Evolutionary conservation across 2,329 filamentous ascomycete genomes (phyloP).

Genomic region (Trichophyton schoenleinii): DNA sequence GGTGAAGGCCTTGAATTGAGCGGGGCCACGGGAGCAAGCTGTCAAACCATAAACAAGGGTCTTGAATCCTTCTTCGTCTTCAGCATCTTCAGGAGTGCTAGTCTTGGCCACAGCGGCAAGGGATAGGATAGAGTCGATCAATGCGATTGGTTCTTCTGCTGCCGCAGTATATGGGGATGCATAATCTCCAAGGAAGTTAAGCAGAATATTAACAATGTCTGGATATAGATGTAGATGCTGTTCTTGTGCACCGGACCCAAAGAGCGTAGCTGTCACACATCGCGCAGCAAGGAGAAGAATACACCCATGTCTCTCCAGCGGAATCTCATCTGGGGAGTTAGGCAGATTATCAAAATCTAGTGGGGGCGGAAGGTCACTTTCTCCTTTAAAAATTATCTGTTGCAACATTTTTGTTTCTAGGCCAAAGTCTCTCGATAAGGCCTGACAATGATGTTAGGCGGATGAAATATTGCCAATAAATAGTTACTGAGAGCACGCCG

Average conservation of each 20-base stretch:
- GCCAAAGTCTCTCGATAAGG: constrained; percentile 43
- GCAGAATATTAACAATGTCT: constrained; percentile 39
- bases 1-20: constrained; percentile 23
- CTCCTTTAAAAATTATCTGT: constrained; percentile 31
- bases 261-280: constrained; percentile 38
- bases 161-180: constrained; percentile 21
- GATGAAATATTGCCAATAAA: neutral
- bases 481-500: neutral
- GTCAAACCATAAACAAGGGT: constrained; percentile 39
- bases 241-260: constrained; percentile 28
- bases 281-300: constrained; percentile 44
- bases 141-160: constrained; percentile 30
- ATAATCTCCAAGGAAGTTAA: constrained; percentile 39
- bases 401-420: constrained; percentile 39
- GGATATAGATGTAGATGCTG: constrained; percentile 39
- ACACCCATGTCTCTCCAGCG: constrained; percentile 44
- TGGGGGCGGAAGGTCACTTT: constrained; percentile 29
- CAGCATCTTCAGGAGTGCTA: constrained; percentile 27
- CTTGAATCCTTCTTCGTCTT: constrained; percentile 41
- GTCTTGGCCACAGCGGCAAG: constrained; percentile 41
- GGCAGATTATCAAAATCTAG: constrained; percentile 45
- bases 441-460: constrained; percentile 19
- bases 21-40: constrained; percentile 22
- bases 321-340: constrained; percentile 40
- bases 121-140: constrained; percentile 43